Base-by-base conservation (phyloP, 1,284 basidiomycete species). In the Bjerkandera adusta region DNA sequence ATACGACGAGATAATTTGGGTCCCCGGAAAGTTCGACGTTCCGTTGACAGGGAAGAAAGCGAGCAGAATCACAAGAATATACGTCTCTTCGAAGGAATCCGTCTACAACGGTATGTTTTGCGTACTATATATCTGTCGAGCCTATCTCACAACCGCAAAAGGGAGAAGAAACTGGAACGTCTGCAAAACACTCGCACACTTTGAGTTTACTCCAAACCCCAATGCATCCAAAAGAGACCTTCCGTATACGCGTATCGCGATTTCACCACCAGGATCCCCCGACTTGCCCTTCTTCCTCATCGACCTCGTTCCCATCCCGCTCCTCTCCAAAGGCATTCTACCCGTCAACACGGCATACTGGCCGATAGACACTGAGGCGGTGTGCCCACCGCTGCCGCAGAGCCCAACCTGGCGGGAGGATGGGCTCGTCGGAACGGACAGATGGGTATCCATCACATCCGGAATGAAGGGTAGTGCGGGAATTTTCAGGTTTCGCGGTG, bases 101-200 rank as follows among this genome's bases (percentile, higher is more conserved):
- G 36, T 42, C 13, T 52, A 48, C 37, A 52, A 52, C 43, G 47
- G 50, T 52, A 21, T 7, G 49, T n/a, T n/a, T 11, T 22, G 4
- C 29, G 30, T 40, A 6, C 13, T 15, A 11, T 16, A 12, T 13
- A 5, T 21, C 25, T 10, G 16, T 36, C 5, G 36, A 13, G 16
- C 30, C 13, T 5, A n/a, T 38, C 34, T 11, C 12, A 36, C 21
- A 13, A 22, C 11, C 24, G 13, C 30, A 15, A 3, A 22, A 52
- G 50, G 50, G 3, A 25, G 50, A 18, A 52, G 42, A 25, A 48
- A 52, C 29, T 52, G 50, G 50, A 52, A 49, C 43, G 42, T 52
- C 8, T 22, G 32, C 16, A 48, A 48, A 38, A 12, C 18, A 10
- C 5, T 21, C 26, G 50, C 50, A 6, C 50, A 52, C 32, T 52